A percentile compares a stretch with the other conserved stretches of the same genome.
phyloP scores from a whole-genome alignment of 1,139 yeast genomes.

The Debaryomyces sp. region DNA sequence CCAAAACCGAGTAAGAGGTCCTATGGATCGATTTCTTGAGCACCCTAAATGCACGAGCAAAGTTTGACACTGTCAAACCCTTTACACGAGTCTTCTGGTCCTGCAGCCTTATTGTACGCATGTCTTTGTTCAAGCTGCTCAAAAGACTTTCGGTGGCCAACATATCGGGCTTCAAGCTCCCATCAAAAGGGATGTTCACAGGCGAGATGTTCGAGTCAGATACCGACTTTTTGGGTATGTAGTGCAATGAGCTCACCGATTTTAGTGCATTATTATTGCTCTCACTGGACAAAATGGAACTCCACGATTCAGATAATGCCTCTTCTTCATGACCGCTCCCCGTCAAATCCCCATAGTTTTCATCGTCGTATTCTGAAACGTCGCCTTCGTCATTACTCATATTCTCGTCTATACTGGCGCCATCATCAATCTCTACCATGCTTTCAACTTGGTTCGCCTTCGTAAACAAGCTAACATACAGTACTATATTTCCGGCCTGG shows the following conservation, averaged over 20 bases:
- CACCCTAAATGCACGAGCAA: conserved; percentile 18
- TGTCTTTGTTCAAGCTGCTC: background rate
- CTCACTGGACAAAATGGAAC: background rate
- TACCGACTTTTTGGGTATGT: background rate
- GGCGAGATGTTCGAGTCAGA: background rate
- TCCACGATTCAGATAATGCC: background rate
- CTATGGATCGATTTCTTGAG: conserved; percentile 12
- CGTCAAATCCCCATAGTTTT: background rate
- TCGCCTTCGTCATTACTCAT: background rate
- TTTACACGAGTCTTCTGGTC: background rate
- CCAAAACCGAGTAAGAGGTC: conserved; percentile 7
- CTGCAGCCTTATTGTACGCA: background rate
- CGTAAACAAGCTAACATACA: background rate
- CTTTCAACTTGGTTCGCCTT: background rate
- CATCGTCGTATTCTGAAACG: background rate
- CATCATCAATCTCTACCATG: background rate
- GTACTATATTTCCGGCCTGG: background rate
- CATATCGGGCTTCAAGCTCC: conserved; percentile 4
- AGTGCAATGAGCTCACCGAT: background rate
- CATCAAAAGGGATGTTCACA: background rate
- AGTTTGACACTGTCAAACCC: conserved; percentile 16
- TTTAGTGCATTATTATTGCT: background rate
- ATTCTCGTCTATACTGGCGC: background rate
- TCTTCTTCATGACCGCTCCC: background rate
- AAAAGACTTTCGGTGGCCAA: conserved; percentile 1